Conservation (phyloP, 2,329 filamentous ascomycete species). For the Epichloe festucae region DNA sequence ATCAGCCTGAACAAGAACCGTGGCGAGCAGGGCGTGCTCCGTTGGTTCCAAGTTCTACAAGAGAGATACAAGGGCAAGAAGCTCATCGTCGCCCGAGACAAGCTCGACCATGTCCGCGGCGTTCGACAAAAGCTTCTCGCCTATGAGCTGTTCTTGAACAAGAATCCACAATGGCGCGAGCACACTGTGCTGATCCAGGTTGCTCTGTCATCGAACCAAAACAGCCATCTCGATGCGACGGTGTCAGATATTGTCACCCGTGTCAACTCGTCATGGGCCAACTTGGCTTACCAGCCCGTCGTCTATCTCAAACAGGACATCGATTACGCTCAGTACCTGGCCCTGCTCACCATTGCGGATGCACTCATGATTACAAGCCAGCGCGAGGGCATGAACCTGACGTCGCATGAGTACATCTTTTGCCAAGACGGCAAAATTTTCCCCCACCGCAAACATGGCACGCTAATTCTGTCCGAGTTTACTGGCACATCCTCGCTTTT, state of each 20-base stretch:
- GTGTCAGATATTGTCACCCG: conserved; percentile 90
- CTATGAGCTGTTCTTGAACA: conserved; percentile 87
- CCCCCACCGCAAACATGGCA: conserved; percentile 65
- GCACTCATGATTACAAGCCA: conserved; percentile 89
- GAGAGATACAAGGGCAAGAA: conserved; percentile 80
- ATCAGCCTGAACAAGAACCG: conserved; percentile 59
- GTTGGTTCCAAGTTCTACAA: conserved; percentile 68
- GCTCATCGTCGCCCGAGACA: conserved; percentile 85
- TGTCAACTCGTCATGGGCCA: conserved; percentile 85
- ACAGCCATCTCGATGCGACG: conserved; percentile 73
- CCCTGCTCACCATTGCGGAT: conserved; percentile 78
- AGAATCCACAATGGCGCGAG: conserved; percentile 80
- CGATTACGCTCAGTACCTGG: conserved; percentile 84
- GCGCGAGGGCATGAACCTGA: conserved; percentile 94
- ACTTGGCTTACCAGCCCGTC: conserved; percentile 79
- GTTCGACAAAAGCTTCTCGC: conserved; percentile 87
- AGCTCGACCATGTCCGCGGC: conserved; percentile 83
- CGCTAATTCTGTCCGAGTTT: conserved; percentile 87
- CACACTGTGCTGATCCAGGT: conserved; percentile 89
- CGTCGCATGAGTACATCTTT: conserved; percentile 84
- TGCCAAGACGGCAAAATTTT: conserved; percentile 73
- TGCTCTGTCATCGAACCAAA: conserved; percentile 78
- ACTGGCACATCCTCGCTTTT: conserved; percentile 86
- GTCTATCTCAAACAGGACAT: conserved; percentile 95
- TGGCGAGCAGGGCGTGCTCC: conserved; percentile 56